Percentiles rank a stretch among this genome's conserved stretches.
Conservation (phyloP, 768 basidiomycete species). For the Boletus bicolor region DNA sequence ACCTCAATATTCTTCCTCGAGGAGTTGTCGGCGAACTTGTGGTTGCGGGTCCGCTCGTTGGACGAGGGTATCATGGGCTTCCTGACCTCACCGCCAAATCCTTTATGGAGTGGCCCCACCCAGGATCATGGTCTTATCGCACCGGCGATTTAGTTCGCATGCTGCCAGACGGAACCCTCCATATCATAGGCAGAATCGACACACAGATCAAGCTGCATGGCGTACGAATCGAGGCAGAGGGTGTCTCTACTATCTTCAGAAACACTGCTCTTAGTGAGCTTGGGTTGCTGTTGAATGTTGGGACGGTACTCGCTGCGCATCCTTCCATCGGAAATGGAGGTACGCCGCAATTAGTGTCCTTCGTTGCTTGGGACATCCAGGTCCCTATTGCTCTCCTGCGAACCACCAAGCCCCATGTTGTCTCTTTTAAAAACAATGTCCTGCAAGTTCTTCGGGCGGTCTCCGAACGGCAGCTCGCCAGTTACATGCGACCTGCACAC, state of each 20-base stretch:
- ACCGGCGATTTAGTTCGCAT: slow-evolving; percentile 51
- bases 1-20: slow-evolving; percentile 41
- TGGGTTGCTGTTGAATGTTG: slow-evolving; percentile 34
- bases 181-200: slow-evolving; percentile 51
- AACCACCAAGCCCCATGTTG: slow-evolving; percentile 25
- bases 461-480: slow-evolving; percentile 42
- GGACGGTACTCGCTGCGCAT: slow-evolving; percentile 43
- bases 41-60: slow-evolving; percentile 49
- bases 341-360: slow-evolving; percentile 39
- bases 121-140: slow-evolving; percentile 42
- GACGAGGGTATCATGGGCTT: slow-evolving; percentile 47
- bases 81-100: slow-evolving; percentile 43
- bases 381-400: slow-evolving; percentile 39
- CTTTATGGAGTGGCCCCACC: slow-evolving; percentile 44
- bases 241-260: slow-evolving; percentile 44
- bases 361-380: slow-evolving; percentile 41
- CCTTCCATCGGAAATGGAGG: slow-evolving; percentile 39
- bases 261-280: slow-evolving; percentile 12
- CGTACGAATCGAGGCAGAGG: slow-evolving; percentile 53
- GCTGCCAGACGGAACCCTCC: slow-evolving; percentile 46
- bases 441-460: slow-evolving; percentile 26
- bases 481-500: slow-evolving; percentile 51
- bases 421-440: slow-evolving; percentile 32
- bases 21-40: slow-evolving; percentile 48
- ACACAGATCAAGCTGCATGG: slow-evolving; percentile 51